Evolutionary conservation across 116 monocot species (phyloP).

Genomic region (Papilionanthe hybrid): DNA sequence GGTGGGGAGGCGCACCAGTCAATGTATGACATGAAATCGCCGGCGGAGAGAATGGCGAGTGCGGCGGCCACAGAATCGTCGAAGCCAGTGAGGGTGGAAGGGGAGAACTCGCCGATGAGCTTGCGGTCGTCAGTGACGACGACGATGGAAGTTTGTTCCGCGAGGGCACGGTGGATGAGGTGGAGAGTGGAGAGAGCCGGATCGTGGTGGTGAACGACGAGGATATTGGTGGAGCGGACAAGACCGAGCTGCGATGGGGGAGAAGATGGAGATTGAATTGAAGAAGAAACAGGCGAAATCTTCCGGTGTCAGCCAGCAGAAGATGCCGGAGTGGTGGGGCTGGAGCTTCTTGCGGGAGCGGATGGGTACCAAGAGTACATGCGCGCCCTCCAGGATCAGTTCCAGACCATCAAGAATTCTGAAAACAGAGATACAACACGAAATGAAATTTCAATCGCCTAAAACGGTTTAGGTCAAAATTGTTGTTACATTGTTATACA

Average conservation of each 20-base stretch:
- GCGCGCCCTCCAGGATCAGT: slow-evolving; percentile 30
- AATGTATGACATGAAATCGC: slow-evolving; percentile 39
- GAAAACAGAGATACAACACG: background rate
- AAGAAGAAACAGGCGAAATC: slow-evolving; percentile 55
- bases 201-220: slow-evolving; percentile 19
- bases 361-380: slow-evolving; percentile 36
- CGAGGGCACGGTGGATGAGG: slow-evolving; percentile 30
- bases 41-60: slow-evolving; percentile 36
- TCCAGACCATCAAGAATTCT: slow-evolving; percentile 40
- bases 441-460: background rate
- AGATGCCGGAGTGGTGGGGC: background rate
- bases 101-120: slow-evolving; percentile 48
- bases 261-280: slow-evolving; percentile 39
- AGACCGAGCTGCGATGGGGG: slow-evolving; percentile 30
- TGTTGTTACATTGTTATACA: too few relatives aligned
- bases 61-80: slow-evolving; percentile 33
- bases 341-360: slow-evolving; percentile 9
- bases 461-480: too few relatives aligned
- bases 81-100: slow-evolving; percentile 29
- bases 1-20: slow-evolving; percentile 27
- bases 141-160: too few relatives aligned
- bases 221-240: slow-evolving; percentile 24
- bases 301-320: slow-evolving; percentile 50
- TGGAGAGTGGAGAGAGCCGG: slow-evolving; percentile 28
- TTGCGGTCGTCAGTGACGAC: slow-evolving; percentile 29